Base-by-base conservation (phyloP, 1,284 basidiomycete genomes). In the Rhodotorula glutinis region DNA sequence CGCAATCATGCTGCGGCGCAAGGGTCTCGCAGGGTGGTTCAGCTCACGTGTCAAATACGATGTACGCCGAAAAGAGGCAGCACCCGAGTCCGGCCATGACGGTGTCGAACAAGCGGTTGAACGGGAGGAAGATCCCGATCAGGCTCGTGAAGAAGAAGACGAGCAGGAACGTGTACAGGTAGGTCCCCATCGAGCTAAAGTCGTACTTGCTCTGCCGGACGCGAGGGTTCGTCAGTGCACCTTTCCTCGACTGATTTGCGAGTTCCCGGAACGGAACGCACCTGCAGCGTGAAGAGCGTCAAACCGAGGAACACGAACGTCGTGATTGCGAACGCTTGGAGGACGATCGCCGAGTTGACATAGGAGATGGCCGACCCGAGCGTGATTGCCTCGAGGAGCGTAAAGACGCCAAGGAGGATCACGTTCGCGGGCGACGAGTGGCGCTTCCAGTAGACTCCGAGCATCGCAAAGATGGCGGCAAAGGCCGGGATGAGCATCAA, bases 251-350 rank as follows among this genome's bases (percentile, higher is more conserved):
- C 30, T 19, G 23, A 13, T 23, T n/a, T n/a, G n/a, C n/a, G n/a
- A n/a, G n/a, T n/a, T n/a, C n/a, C n/a, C n/a, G n/a, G n/a, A 16
- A 41, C 13, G 43, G 5, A 25, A 23, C 58, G 25, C 13, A 66
- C 60, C 61, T 71, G 69, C 46, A 72, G 53, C 29, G 91, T 94
- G 80, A 92, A 94, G 60, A 93, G 78, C 0, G 90, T 91, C 67
- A 94, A 49, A 4, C 91, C 92, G 54, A 90, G 78, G 84, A 95
- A 95, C 54, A 92, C 86, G 43, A 91, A 91, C 21, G 88, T 81
- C 0, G 92, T 94, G 75, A 94, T 90, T 55, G 92, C 76, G 85
- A 94, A 78, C 2, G 92, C 92, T 77, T 93, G 88, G 33, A 94
- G 79, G n/a, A 95, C 88, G 59, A 92, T 82, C n/a, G 78, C 76